Evolutionary conservation across 2,329 filamentous ascomycete genomes (phyloP), one percentile per base, ranked within the genome.

Genomic region (Beauveria bassiana): DNA sequence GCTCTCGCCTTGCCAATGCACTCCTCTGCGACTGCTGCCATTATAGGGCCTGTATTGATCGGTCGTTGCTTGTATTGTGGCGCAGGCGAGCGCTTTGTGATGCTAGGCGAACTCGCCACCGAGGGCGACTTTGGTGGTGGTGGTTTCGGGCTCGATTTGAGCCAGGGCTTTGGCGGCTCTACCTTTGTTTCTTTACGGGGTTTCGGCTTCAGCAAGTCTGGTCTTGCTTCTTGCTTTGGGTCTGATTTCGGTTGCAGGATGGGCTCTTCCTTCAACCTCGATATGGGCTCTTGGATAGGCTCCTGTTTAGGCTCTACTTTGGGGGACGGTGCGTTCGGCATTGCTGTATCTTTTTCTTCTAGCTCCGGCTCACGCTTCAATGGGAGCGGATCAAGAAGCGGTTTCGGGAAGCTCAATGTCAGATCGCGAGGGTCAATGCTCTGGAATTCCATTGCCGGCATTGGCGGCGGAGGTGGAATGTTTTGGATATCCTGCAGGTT

Each of bases 11-110:
- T 86, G 28, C 77, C 76, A 58, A 93, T 84, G 67, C 89, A 91
- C 66, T 93, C 89, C 67, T 93, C 89, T 2, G 89, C 88, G 16
- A 91, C 79, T n/a, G 82, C 83, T 8, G 91, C 77, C 62, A 93
- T 77, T 9, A 92, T 75, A 2, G 86, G 77, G 3, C 83, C 76
- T 0, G 79, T 81, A 61, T 85, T 82, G 9, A 78, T 70, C 9
- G 78, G 77, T 4, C 74, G 70, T 8, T 73, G 69, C 64, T 77
- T 77, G 5, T 74, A 70, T 0, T 75, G 72, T 3, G 75, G 68
- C 7, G 76, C 75, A 2, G 79, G 77, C 1, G 77, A 79, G 56
- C 70, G 74, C 62, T 75, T 78, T 1, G 74, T 71, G 31, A 78
- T 73, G 63, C 73, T 74, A 1, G 76, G 74, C 3, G 75, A 78